These are phyloP conservation scores for Seiridium cupressi DNA, from an alignment of 2,329 filamentous ascomycete species.

Conservation along the genomic window DNA sequence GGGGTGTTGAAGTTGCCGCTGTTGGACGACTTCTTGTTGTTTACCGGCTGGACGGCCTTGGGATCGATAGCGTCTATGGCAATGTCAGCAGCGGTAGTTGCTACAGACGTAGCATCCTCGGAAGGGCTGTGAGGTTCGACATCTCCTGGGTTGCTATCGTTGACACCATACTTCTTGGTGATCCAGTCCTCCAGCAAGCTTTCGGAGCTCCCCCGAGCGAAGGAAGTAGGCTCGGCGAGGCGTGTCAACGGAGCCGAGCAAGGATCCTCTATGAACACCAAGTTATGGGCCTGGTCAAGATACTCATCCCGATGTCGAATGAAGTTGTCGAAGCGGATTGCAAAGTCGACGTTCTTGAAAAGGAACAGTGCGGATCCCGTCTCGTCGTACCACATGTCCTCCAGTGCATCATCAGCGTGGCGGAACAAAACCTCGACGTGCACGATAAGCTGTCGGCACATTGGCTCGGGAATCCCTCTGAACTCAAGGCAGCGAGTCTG, in stretches of 20 bases:
- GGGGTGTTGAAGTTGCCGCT: background rate
- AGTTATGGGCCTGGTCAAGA: too few species aligned
- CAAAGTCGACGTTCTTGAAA: constrained; percentile 9
- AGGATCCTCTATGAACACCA: constrained; percentile 4
- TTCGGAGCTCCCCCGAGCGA: background rate
- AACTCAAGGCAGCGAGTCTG: constrained; percentile 5
- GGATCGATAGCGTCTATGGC: too few species aligned
- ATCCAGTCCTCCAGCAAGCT: background rate
- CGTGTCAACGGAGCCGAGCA: constrained; percentile 2
- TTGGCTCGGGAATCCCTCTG: background rate
- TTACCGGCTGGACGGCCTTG: background rate
- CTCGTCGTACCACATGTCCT: constrained; percentile 2
- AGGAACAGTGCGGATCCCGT: background rate
- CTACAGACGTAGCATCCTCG: too few species aligned
- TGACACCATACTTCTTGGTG: background rate
- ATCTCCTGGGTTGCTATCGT: background rate
- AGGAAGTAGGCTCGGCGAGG: background rate
- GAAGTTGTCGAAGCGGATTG: constrained; percentile 2
- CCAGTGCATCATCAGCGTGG: background rate
- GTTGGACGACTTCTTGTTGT: background rate
- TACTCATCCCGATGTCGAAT: background rate
- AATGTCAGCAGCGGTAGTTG: too few species aligned
- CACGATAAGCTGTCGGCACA: background rate
- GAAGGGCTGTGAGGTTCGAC: too few species aligned
- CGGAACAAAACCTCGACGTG: background rate